Base-by-base conservation (phyloP, 148 eudicot genomes). In the Rhododendron kiyosumense region DNA sequence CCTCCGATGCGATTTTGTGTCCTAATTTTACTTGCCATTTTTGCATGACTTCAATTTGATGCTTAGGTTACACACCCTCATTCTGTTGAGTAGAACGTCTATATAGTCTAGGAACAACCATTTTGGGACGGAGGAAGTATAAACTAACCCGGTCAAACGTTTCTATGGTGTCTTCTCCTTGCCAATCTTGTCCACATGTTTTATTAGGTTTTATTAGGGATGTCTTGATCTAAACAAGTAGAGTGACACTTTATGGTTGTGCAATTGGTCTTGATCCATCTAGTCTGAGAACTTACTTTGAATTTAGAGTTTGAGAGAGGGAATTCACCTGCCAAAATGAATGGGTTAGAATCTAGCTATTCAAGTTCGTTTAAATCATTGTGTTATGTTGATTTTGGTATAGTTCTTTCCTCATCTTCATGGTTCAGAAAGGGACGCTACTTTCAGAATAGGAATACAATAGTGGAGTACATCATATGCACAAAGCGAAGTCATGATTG, bases 61-160 rank as follows among this genome's bases (percentile, higher is more conserved):
- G 20, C 18, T 3, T 52, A 14, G 14, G 12, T 52, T 15, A n/a
- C n/a, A n/a, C n/a, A n/a, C n/a, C n/a, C n/a, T n/a, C n/a, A n/a
- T n/a, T n/a, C n/a, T n/a, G n/a, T n/a, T n/a, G n/a, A n/a, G n/a
- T n/a, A n/a, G n/a, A n/a, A n/a, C n/a, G n/a, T n/a, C n/a, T n/a
- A n/a, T n/a, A n/a, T n/a, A n/a, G n/a, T n/a, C n/a, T n/a, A n/a
- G n/a, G n/a, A n/a, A n/a, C n/a, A n/a, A n/a, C n/a, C n/a, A n/a
- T n/a, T n/a, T n/a, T n/a, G n/a, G n/a, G n/a, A n/a, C n/a, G n/a
- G n/a, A n/a, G n/a, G n/a, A n/a, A n/a, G n/a, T 34, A 71, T 22
- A 20, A 71, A 20, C 20, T 30, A 75, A 34, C 71, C 34, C 2
- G 52, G 81, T 84, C 86, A 84, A 84, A 51, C 77, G 32, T 84